Conservation (phyloP, 108 stramenopile species). For the Cyclotella distinguenda region DNA sequence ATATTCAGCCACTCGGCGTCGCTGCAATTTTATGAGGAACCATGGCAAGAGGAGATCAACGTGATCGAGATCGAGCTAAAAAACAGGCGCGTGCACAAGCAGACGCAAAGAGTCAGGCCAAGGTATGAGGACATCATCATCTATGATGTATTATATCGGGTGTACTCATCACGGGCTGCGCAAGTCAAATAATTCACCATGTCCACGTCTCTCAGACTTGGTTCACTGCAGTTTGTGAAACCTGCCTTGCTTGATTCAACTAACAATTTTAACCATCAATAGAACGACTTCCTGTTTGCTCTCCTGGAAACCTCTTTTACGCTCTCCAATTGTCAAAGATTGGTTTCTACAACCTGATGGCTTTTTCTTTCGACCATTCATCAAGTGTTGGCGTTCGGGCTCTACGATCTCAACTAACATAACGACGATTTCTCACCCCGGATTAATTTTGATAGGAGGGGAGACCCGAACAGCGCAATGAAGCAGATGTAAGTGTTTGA, state of each 20-base stretch:
- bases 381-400: neutral
- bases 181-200: neutral
- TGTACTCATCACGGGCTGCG: too few species aligned
- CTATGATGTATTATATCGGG: neutral
- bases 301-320: too few species aligned
- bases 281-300: too few species aligned
- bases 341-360: too few species aligned
- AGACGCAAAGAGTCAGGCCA: slow-evolving; percentile 43
- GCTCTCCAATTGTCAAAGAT: too few species aligned
- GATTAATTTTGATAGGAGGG: slow-evolving; percentile 49
- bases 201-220: too few species aligned
- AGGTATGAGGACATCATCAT: slow-evolving; percentile 28
- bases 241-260: too few species aligned
- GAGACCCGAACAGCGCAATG: slow-evolving; percentile 63
- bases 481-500: slow-evolving; percentile 37
- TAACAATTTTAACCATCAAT: too few species aligned
- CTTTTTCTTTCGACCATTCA: too few species aligned
- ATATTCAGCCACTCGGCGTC: too few species aligned
- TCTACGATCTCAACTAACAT: neutral
- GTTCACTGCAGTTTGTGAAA: too few species aligned
- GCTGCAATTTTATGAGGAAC: too few species aligned
- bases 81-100: slow-evolving; percentile 57
- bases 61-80: slow-evolving; percentile 80
- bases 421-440: neutral
- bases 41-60: slow-evolving; percentile 83